Base-by-base conservation (phyloP, 2,329 filamentous ascomycete genomes). In the Botrytis fabae region DNA sequence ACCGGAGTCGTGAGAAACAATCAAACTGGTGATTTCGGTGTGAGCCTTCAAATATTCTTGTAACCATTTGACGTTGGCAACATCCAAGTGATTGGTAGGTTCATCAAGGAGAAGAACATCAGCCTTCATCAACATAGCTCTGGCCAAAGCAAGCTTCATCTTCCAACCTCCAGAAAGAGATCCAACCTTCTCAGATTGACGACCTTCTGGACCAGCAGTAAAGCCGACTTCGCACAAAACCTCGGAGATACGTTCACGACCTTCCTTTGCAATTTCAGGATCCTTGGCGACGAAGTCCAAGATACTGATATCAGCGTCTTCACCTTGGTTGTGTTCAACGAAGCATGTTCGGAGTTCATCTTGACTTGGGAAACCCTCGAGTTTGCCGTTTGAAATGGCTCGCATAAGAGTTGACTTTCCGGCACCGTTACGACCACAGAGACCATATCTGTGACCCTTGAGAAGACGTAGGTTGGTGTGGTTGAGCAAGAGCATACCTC, bases 381-480 rank as follows among this genome's bases (percentile, higher is more conserved):
- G 88, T 87, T 99, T 99, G 80, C 95, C 95, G 74, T 92, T 92
- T 69, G 96, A 93, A 79, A 99, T 99, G 82, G 93, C 94, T 81
- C 94, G 93, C 96, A 99, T 98, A 73, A 99, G 88, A 1, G 96
- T 99, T n/a, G 96, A 98, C 85, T 99, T 99, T 81, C 96, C 96
- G 73, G 95, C 94, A 85, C 96, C 96, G 82, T 99, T 99, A 79
- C 95, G 93, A 79, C 96, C 96, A 80, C 95, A 98, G 28, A 99
- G 92, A 82, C 96, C 96, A 81, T 99, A 99, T 74, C 96, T 92
- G 83, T 98, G 96, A 73, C 96, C 96, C 86, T 98, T 98, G 80
- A 98, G 88, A 14, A 99, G 90, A 60, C 94, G 91, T 61, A 99
- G 86, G 82, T 98, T 98, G 77, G 96, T 98, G 85, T 98, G 96